Base-by-base conservation (phyloP, 257 asterid genomes). In the Ocimum tenuiflorum region DNA sequence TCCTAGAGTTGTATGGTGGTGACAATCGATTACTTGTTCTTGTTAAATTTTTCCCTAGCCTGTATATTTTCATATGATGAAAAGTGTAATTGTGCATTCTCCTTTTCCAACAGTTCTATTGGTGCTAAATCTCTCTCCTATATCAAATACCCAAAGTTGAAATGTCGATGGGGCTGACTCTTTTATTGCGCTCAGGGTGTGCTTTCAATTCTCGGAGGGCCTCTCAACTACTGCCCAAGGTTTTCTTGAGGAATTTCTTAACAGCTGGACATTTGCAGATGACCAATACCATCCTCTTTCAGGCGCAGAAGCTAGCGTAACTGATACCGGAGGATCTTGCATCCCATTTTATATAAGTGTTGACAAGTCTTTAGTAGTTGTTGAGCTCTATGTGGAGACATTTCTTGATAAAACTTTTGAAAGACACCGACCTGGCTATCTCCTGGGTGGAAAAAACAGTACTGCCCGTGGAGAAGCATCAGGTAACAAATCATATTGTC, bases 391-490 rank as follows among this genome's bases (percentile, higher is more conserved):
- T 75, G 84, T 79, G 66, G 65, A 85, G 52, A 80, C 82, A 50
- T 78, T 82, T 78, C 89, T 88, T 48, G 85, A 76, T 61, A 74
- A 50, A 57, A 57, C 80, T 63, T 59, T 60, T n/a, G 36, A 80
- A 76, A 55, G 83, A 88, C 70, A 72, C 67, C 1, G 85, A 86
- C 81, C 78, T 62, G 75, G 95, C 99, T 45, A 78, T 88, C 55
- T 82, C 86, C 42, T 89, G 97, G 99, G 84, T 86, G 58, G 95
- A 88, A 75, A 85, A 86, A 62, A 83, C 90, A 42, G 42, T 73
- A 77, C 61, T 92, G 49, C 96, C 97, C 23, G 63, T 65, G 78
- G 91, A 82, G 71, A 86, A 82, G 70, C 84, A 79, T 65, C 97
- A 92, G 96, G 98, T 89, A 81, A 76, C 52, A 13, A n/a, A 60